Base-by-base conservation (phyloP, 768 basidiomycete species). In the Serpula lacrymans region DNA sequence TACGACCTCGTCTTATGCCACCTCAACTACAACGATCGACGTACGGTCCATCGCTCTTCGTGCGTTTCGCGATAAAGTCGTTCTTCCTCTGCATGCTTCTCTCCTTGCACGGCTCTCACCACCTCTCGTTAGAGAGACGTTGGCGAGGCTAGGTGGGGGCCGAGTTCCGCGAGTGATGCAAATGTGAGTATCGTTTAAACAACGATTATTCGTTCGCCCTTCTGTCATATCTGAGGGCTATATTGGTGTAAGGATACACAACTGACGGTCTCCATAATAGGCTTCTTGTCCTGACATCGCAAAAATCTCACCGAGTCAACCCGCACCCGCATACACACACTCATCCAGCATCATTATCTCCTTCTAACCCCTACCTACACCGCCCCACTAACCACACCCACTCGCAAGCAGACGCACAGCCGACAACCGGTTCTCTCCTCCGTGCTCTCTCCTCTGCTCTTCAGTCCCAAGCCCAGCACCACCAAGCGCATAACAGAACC, bases 11-110 rank as follows among this genome's bases (percentile, higher is more conserved):
- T 49, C 48, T 1, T 47, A 49, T 11, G 18, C 52, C 3, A 43
- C 59, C 25, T 64, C 76, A 16, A 55, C 71, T 1, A 67, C 74
- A 12, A 77, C 75, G 25, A 87, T 92, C 38, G 89, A 92, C 48
- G 87, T 91, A 18, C 81, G 89, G 22, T 78, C 78, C 5, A 73
- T 91, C n/a, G 84, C 87, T 5, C 69, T 92, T 18, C 75, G 79
- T 29, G 78, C 84, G 6, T 92, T 92, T 58, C 78, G 89, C 21
- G 88, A 92, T 63, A 76, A 75, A 41, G 79, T 91, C 42, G 78
- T 91, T 25, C 67, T 87, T 14, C 84, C 88, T 0, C 75, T 84
- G 13, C 76, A 69, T 36, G 54, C 73, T 38, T 68, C 77, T 7
- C 62, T 90, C 10, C 70, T 80, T 31, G 59, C 68, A 3, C 72